These are phyloP conservation scores for Sarocladiaceae sp. DNA, from an alignment of 2,329 filamentous ascomycete species.

Conservation along the genomic window DNA sequence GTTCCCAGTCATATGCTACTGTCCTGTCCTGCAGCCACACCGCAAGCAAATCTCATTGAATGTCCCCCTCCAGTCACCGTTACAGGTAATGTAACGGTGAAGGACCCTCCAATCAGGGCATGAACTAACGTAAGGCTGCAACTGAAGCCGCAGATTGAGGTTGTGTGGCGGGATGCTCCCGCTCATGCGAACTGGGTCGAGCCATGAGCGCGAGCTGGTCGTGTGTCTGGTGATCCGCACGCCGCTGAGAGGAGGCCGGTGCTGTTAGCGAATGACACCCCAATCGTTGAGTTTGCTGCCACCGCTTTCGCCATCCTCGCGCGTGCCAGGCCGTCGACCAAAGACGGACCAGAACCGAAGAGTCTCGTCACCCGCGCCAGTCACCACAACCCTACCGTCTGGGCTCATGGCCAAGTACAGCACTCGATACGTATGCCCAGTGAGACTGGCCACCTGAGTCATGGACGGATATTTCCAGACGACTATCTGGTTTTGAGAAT, in stretches of 20 bases:
- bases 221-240: no score
- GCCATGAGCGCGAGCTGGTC: no score
- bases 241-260: background rate
- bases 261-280: slow-evolving; percentile 66
- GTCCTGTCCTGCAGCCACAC: no score
- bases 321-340: slow-evolving; percentile 67
- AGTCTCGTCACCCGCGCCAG: slow-evolving; percentile 93
- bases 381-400: slow-evolving; percentile 88
- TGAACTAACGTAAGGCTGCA: no score
- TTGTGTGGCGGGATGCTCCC: background rate
- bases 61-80: no score
- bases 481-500: slow-evolving; percentile 96
- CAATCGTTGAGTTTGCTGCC: slow-evolving; percentile 65
- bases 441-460: slow-evolving; percentile 92
- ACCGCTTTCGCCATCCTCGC: slow-evolving; percentile 58
- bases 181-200: background rate
- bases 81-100: no score
- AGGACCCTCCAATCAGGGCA: no score
- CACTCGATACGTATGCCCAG: slow-evolving; percentile 93
- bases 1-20: no score
- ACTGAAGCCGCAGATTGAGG: no score
- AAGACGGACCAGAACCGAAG: slow-evolving; percentile 96
- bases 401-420: slow-evolving; percentile 97
- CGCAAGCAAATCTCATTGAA: no score
- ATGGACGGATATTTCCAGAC: slow-evolving; percentile 99